Percentiles rank a stretch among this genome's conserved stretches.
Conservation (phyloP, 1,284 basidiomycete genomes). For the Austroboletus niveus region DNA sequence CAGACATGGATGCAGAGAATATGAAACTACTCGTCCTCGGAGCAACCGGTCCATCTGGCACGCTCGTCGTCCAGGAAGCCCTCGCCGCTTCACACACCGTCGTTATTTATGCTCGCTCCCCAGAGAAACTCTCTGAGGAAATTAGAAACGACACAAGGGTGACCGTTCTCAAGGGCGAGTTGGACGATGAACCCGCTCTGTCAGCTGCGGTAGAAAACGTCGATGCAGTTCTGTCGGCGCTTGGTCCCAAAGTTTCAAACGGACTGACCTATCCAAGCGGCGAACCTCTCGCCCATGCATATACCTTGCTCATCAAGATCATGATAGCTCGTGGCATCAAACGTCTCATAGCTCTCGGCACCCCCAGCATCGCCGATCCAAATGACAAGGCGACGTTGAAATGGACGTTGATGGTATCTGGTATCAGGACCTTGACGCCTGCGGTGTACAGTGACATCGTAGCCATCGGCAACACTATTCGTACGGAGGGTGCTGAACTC, state of each 20-base stretch:
- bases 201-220: slow-evolving; percentile 52
- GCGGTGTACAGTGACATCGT: slow-evolving; percentile 49
- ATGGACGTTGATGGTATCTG: slow-evolving; percentile 45
- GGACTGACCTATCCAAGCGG: slow-evolving; percentile 39
- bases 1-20: no score
- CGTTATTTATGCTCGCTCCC: slow-evolving; percentile 60
- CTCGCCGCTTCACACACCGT: slow-evolving; percentile 47
- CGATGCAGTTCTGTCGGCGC: slow-evolving; percentile 60
- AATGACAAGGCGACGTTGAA: slow-evolving; percentile 53
- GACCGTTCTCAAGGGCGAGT: slow-evolving; percentile 50
- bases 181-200: slow-evolving; percentile 50
- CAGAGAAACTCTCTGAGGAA: slow-evolving; percentile 56
- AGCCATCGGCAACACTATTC: slow-evolving; percentile 53
- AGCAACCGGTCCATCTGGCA: slow-evolving; percentile 58
- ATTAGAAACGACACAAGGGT: slow-evolving; percentile 44
- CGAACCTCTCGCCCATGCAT: slow-evolving; percentile 61
- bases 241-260: slow-evolving; percentile 48
- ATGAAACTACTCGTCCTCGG: slow-evolving; percentile 51
- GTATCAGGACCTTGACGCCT: slow-evolving; percentile 37
- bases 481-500: slow-evolving; percentile 44
- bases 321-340: slow-evolving; percentile 53
- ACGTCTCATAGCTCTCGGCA: slow-evolving; percentile 64
- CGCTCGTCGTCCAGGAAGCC: slow-evolving; percentile 50
- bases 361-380: slow-evolving; percentile 59
- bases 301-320: slow-evolving; percentile 48